Percentiles rank a stretch among this genome's conserved stretches.
Conservation (phyloP, 192 early-diverging fungal species). For the Paraglomus brasilianum region DNA sequence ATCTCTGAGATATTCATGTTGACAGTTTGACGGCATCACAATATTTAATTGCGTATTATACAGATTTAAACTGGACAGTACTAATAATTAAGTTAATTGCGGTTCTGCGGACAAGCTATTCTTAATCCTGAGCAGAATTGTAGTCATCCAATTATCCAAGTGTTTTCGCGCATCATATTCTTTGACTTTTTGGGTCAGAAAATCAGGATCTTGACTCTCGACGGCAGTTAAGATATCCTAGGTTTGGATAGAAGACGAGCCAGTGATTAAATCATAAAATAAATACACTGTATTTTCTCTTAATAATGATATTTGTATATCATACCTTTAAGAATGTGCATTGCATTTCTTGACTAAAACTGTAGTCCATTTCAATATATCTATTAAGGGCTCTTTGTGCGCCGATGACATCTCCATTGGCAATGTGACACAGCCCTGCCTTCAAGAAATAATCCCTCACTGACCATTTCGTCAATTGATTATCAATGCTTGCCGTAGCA, state of each 20-base stretch:
- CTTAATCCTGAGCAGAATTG: constrained; percentile 85
- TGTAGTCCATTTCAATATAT: constrained; percentile 86
- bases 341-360: constrained; percentile 84
- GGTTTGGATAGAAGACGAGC: too few species aligned
- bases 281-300: too few species aligned
- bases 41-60: too few species aligned
- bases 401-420: constrained; percentile 74
- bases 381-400: constrained; percentile 72
- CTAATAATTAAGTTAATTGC: constrained; percentile 59
- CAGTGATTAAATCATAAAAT: too few species aligned
- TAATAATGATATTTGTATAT: not conserved
- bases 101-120: constrained; percentile 72
- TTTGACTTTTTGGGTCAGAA: constrained; percentile 77
- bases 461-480: constrained; percentile 92
- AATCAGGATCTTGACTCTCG: constrained; percentile 77
- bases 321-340: constrained; percentile 69
- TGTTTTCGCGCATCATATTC: constrained; percentile 87
- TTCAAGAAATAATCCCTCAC: constrained; percentile 97
- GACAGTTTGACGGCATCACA: too few species aligned
- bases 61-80: too few species aligned
- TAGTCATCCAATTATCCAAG: constrained; percentile 97
- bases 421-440: constrained; percentile 88
- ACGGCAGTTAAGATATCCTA: constrained; percentile 71
- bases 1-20: too few species aligned
- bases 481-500: constrained; percentile 80